Conservation (phyloP, 257 asterid genomes). For the Solanum chilense region DNA sequence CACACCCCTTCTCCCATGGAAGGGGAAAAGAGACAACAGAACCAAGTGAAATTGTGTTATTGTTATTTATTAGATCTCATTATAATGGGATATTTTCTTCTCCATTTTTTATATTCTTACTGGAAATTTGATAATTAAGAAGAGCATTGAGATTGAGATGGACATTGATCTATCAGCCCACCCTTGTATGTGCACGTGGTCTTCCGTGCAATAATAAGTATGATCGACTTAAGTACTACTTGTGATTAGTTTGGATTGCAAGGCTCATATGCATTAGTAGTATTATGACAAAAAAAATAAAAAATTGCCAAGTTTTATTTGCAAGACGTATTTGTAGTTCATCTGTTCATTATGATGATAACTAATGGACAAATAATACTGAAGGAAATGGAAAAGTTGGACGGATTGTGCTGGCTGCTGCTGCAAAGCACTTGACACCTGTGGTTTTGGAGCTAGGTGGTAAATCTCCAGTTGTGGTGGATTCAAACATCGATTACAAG, state of each 20-base stretch:
- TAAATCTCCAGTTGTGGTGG: slow-evolving; percentile 70
- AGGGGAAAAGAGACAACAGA: neutral
- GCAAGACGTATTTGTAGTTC: neutral
- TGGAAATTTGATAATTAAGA: neutral
- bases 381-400: slow-evolving; percentile 74
- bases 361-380: neutral
- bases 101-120: neutral
- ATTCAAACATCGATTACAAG: slow-evolving; percentile 45
- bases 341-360: neutral
- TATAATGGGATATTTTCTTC: neutral
- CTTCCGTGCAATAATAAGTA: neutral
- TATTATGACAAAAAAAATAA: neutral
- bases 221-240: neutral
- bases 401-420: slow-evolving; percentile 71
- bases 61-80: neutral
- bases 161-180: neutral
- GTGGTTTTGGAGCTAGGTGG: slow-evolving; percentile 91
- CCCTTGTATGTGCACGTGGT: neutral
- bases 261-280: neutral
- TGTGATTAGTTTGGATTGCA: neutral
- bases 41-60: neutral
- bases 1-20: neutral
- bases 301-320: neutral
- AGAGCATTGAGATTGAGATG: neutral
- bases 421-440: slow-evolving; percentile 88